A percentile compares a stretch with the other conserved stretches of the same genome.
Conservation (phyloP, 805 yeast genomes). For the Candida glaebosa region DNA sequence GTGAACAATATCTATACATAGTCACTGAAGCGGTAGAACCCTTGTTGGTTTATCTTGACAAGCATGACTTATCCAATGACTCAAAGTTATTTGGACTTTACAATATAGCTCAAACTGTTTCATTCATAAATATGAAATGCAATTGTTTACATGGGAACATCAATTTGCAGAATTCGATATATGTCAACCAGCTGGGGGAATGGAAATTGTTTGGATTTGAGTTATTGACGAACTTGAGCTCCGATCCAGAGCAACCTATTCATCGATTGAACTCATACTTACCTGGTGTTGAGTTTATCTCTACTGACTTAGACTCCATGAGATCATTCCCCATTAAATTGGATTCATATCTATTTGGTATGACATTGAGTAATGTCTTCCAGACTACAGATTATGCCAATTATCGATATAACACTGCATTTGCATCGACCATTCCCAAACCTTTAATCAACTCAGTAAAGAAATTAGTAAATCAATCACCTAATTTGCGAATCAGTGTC, state of each 20-base stretch:
- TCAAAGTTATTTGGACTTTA: conserved; percentile 53
- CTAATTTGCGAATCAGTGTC: conserved; percentile 31
- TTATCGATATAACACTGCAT: conserved; percentile 7
- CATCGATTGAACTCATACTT: conserved; percentile 30
- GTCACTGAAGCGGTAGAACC: conserved; percentile 69
- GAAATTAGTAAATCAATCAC: conserved; percentile 34
- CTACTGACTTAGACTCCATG: conserved; percentile 42
- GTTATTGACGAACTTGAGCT: conserved; percentile 45
- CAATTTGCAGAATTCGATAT: conserved; percentile 50
- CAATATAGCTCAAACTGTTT: conserved; percentile 51
- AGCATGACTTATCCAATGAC: conserved; percentile 25
- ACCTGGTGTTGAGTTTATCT: conserved; percentile 21
- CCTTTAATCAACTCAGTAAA: conserved; percentile 6
- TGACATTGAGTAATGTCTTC: conserved; percentile 44
- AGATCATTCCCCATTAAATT: conserved; percentile 40
- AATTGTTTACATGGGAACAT: conserved; percentile 64
- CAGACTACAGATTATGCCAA: conserved; percentile 14
- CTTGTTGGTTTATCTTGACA: conserved; percentile 35
- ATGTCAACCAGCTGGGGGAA: conserved; percentile 64
- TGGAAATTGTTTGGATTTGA: conserved; percentile 88
- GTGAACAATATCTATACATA: conserved; percentile 53
- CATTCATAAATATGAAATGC: conserved; percentile 56
- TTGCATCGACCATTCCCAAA: conserved; percentile 4
- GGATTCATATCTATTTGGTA: conserved; percentile 66
- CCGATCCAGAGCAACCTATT: conserved; percentile 44